Evolutionary conservation across 345 rosid species (phyloP), one percentile per base, ranked within the genome.

Genomic region (Barbarea vulgaris): DNA sequence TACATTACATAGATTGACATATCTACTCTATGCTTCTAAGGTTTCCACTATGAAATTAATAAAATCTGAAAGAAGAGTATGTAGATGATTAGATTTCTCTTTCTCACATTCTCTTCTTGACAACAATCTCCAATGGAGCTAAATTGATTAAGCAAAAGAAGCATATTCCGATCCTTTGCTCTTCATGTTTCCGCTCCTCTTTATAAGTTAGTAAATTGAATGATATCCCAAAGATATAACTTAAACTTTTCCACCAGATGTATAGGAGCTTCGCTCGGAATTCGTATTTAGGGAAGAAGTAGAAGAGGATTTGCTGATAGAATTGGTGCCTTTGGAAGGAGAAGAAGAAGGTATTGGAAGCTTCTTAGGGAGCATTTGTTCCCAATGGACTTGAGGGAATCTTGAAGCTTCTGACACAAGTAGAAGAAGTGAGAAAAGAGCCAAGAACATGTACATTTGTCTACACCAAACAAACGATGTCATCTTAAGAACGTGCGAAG

Each of bases 341-440:
- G 97, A 71, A 22, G 98, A 94, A 37, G 85, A 79, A 69, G 90
- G 90, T 54, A 84, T 12, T 0, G 95, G 96, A 15, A 90, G 81
- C 84, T 88, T 91, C 85, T 88, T 94, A 31, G 98, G 97, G 72
- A 94, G 73, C 96, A 90, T 94, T 79, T 94, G 91, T 33, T 88
- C 86, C 90, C 90, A 86, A 33, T 79, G 79, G 12, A 55, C 83
- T 41, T 81, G 83, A 12, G 98, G 91, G 75, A 83, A 67, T 79
- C 97, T 85, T 37, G 91, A 77, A 31, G 89, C 90, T 14, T 90
- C 91, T 12, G 91, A 72, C 18, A 81, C 52, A 66, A 83, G 53
- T 34, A 82, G 0, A 79, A 85, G 59, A 24, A 71, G 55, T 70
- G 84, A 73, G 24, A 87, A 69, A 41, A 86, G 65, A 79, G 79